Evolutionary conservation across 1,139 yeast genomes (phyloP).

Genomic region (Scheffersomyces cryptocercus): DNA sequence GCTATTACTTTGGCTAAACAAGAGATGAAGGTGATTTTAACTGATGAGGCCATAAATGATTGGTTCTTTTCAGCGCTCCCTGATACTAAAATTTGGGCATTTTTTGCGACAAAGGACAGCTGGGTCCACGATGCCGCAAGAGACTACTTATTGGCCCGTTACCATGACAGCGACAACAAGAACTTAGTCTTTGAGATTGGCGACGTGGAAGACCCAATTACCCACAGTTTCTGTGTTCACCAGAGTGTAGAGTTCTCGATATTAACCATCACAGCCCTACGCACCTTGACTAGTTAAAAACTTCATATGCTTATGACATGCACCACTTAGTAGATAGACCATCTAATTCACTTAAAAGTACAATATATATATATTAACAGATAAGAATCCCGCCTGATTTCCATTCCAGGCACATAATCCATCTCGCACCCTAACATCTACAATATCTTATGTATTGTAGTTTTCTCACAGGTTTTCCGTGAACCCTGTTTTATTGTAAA

Average conservation of each 20-base stretch:
- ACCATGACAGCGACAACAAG: slow-evolving; percentile 27
- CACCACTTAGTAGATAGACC: no score
- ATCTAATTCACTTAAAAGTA: background rate
- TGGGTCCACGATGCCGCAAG: slow-evolving; percentile 61
- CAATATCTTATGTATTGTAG: no score
- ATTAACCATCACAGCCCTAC: slow-evolving; percentile 30
- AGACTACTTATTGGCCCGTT: slow-evolving; percentile 36
- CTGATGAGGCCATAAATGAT: slow-evolving; percentile 43
- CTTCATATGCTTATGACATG: background rate
- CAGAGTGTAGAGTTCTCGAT: slow-evolving; percentile 54
- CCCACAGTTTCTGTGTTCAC: slow-evolving; percentile 59
- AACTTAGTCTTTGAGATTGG: slow-evolving; percentile 35
- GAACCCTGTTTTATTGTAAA: background rate
- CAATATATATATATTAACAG: background rate
- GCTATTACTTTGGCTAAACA: slow-evolving; percentile 57
- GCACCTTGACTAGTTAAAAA: slow-evolving; percentile 2
- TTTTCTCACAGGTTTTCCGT: no score
- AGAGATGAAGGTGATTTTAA: slow-evolving; percentile 52
- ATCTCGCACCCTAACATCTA: background rate
- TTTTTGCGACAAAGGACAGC: slow-evolving; percentile 57
- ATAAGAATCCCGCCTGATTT: background rate
- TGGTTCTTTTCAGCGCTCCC: slow-evolving; percentile 43
- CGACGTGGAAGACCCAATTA: slow-evolving; percentile 31
- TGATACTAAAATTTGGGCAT: slow-evolving; percentile 49
- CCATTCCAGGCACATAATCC: background rate